These are phyloP conservation scores for Spinacia oleracea DNA, from an alignment of 179 eudicot genomes.

Conservation along the genomic window DNA sequence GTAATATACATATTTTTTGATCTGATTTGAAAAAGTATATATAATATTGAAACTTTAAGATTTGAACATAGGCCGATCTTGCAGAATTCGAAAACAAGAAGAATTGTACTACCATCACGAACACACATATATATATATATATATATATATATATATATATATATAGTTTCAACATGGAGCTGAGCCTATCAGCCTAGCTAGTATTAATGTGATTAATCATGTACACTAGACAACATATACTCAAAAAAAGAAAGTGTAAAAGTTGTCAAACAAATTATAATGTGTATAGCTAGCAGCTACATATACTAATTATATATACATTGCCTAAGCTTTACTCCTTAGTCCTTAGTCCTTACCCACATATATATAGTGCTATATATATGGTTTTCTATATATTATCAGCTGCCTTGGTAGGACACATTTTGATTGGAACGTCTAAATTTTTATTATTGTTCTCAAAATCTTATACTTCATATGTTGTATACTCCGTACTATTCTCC, in stretches of 20 bases:
- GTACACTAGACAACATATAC: not conserved
- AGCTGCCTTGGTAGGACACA: constrained; percentile 4
- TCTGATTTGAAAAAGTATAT: too few relatives aligned
- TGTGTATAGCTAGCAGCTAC: constrained; percentile 6
- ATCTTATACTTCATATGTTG: not conserved
- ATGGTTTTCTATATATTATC: constrained; percentile 11
- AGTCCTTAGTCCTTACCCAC: constrained; percentile 42
- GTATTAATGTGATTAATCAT: too few relatives aligned
- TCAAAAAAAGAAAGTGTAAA: not conserved
- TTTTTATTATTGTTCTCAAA: not conserved
- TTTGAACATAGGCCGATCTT: too few relatives aligned
- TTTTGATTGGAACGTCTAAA: constrained; percentile 4
- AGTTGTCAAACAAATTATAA: not conserved
- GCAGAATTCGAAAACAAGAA: too few relatives aligned
- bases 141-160: too few relatives aligned
- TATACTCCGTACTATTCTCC: not conserved
- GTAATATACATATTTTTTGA: too few relatives aligned
- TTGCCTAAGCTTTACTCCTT: constrained; percentile 49
- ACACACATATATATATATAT: too few relatives aligned
- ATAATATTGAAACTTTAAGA: too few relatives aligned
- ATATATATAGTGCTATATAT: constrained; percentile 20
- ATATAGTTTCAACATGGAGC: too few relatives aligned
- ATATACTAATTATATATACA: constrained; percentile 29
- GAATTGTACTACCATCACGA: too few relatives aligned
- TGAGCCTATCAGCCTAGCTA: too few relatives aligned